phyloP scores from a whole-genome alignment of 441 rosid species.

The Croton setiger region DNA sequence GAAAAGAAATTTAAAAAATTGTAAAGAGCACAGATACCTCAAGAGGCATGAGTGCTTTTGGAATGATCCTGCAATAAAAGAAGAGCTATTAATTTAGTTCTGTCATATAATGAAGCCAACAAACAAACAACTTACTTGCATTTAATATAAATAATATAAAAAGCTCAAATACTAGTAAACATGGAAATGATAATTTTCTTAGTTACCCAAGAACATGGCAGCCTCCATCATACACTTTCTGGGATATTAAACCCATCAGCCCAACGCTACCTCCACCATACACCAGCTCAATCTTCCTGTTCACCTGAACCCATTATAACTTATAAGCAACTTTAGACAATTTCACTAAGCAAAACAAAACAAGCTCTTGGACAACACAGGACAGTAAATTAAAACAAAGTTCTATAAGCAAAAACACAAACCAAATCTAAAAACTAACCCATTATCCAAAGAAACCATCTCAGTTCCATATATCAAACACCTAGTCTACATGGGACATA shows the following conservation, averaged over 20 bases:
- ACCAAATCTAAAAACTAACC: constrained; percentile 2
- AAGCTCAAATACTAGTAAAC: constrained; percentile 13
- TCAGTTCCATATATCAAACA: constrained; percentile 14
- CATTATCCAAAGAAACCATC: neutral
- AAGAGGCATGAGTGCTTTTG: constrained; percentile 83
- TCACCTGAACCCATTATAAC: constrained; percentile 48
- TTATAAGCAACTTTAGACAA: constrained; percentile 2
- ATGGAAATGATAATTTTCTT: constrained; percentile 14
- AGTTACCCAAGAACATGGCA: constrained; percentile 89
- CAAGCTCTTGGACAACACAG: constrained; percentile 7
- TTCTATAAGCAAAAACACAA: constrained; percentile 12
- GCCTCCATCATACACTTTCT: constrained; percentile 78
- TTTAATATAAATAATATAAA: constrained; percentile 1
- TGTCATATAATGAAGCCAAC: constrained; percentile 18
- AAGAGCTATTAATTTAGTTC: constrained; percentile 20
- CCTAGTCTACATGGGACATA: neutral
- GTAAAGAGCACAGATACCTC: constrained; percentile 51
- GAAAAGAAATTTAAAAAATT: neutral
- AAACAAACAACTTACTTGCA: constrained; percentile 21
- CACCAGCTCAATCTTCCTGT: constrained; percentile 81
- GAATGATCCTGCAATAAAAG: constrained; percentile 72
- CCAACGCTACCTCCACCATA: constrained; percentile 99
- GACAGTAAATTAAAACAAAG: constrained; percentile 13
- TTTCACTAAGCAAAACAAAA: constrained; percentile 5
- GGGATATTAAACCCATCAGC: constrained; percentile 88